phyloP scores from a whole-genome alignment of 192 early-diverging fungal genomes.

The Umbelopsis isabellina region DNA sequence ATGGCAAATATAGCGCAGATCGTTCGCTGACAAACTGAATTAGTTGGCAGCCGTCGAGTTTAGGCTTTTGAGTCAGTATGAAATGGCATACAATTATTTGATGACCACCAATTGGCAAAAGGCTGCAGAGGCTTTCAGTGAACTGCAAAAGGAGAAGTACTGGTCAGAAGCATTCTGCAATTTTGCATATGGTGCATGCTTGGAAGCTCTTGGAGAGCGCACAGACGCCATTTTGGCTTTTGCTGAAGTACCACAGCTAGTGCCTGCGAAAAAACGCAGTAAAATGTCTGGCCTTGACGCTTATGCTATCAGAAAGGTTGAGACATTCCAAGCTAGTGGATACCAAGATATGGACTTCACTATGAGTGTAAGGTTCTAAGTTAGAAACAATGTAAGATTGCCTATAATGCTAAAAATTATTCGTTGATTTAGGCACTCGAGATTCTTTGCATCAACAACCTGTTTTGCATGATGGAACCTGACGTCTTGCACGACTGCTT shows the following conservation, averaged over 20 bases:
- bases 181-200: conserved; percentile 50
- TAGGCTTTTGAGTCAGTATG: conserved; percentile 49
- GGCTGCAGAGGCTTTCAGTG: conserved; percentile 42
- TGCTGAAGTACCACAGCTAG: conserved; percentile 48
- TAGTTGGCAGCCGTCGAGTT: conserved; percentile 47
- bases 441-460: conserved; percentile 55
- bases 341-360: conserved; percentile 42
- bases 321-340: conserved; percentile 43
- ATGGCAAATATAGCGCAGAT: conserved; percentile 5
- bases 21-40: conserved; percentile 1
- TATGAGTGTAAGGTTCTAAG: conserved; percentile 22
- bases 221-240: conserved; percentile 74
- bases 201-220: conserved; percentile 62
- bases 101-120: conserved; percentile 49
- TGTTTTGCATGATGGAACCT: conserved; percentile 46
- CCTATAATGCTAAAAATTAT: background rate
- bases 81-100: conserved; percentile 51
- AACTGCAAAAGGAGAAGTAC: conserved; percentile 47
- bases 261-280: conserved; percentile 43
- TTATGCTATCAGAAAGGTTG: conserved; percentile 51
- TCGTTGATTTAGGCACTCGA: conserved; percentile 42
- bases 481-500: conserved; percentile 32
- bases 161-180: conserved; percentile 56
- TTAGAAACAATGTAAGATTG: background rate
- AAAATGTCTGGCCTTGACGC: conserved; percentile 48